Evolutionary conservation across 306 rosid species (phyloP), one percentile per base, ranked within the genome.

Genomic region (Corylus americana): DNA sequence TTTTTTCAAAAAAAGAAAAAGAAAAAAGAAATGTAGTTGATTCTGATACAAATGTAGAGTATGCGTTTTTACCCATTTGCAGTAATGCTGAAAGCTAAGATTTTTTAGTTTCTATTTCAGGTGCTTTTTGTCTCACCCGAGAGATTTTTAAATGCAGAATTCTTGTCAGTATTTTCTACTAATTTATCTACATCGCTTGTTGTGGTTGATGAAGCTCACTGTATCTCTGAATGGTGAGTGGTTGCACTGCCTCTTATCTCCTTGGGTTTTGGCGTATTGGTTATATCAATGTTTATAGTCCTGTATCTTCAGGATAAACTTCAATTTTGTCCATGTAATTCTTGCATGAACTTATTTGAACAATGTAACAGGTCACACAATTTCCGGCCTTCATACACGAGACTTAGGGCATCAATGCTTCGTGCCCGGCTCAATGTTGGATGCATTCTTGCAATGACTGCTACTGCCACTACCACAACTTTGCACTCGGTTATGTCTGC

Each of bases 101-200:
- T 55, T 18, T 76, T 74, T 61, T 27, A 51, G 74, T 68, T 86
- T 76, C 47, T 50, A 80, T 85, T 75, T 50, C 82, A 95, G 97
- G 95, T 95, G 82, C 98, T 92, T 84, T 91, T 90, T 82, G 96
- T 95, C 78, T 92, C 98, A 42, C 97, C 98, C 14, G 97, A 94
- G 86, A 91, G 98, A 83, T 90, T 95, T 79, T 83, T 92, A 86
- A 95, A 95, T 78, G 87, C 84, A 12, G 91, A 90, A 66, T 95
- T 95, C 82, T 73, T 90, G 78, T 88, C 97, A 70, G 83, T 84
- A 78, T 81, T 95, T 75, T 92, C 95, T 58, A 73, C 75, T 35
- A 72, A 78, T 80, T 73, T 89, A 35, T 77, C 74, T 12, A 73
- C 91, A 75, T 90, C 98, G 25, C 95, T 94, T 82, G 90, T 92